Base-by-base conservation (phyloP, 345 rosid species). In the Lepidium sativum region DNA sequence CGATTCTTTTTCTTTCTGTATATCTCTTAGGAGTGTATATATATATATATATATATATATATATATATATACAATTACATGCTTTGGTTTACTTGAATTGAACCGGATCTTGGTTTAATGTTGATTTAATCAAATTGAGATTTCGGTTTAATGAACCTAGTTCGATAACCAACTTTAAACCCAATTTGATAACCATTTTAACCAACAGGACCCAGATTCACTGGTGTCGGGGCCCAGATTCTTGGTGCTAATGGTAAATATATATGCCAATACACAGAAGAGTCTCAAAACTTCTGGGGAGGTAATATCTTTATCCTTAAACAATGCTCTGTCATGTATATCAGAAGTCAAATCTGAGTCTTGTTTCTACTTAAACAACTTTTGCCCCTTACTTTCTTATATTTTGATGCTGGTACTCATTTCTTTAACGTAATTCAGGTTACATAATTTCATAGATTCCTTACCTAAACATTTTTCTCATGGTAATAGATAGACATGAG, bases 161-260 rank as follows among this genome's bases (percentile, higher is more conserved):
- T n/a, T n/a, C n/a, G n/a, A n/a, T n/a, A n/a, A n/a, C n/a, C n/a
- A n/a, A n/a, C n/a, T n/a, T n/a, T n/a, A n/a, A n/a, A n/a, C n/a
- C n/a, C n/a, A n/a, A n/a, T n/a, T n/a, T n/a, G n/a, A n/a, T n/a
- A n/a, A n/a, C n/a, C n/a, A n/a, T n/a, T n/a, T n/a, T n/a, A n/a
- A n/a, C n/a, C n/a, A n/a, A n/a, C n/a, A n/a, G n/a, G n/a, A n/a
- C 72, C 88, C 8, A 70, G 94, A 52, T 85, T 70, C 71, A 84
- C 91, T 7, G 98, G 98, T 43, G 96, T 86, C 17, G 97, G 91
- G 63, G 97, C 94, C 39, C 98, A 92, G 75, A 86, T 92, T 70
- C 97, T 89, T 63, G 98, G 98, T 9, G 88, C 96, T 74, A 60
- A 79, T 75, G 97, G 87, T 70, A 83, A 92, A 74, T 89, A 86